A percentile compares a stretch with the other conserved stretches of the same genome.
phyloP scores from a whole-genome alignment of 2,329 filamentous ascomycete species.

The Pezicula carpinea region DNA sequence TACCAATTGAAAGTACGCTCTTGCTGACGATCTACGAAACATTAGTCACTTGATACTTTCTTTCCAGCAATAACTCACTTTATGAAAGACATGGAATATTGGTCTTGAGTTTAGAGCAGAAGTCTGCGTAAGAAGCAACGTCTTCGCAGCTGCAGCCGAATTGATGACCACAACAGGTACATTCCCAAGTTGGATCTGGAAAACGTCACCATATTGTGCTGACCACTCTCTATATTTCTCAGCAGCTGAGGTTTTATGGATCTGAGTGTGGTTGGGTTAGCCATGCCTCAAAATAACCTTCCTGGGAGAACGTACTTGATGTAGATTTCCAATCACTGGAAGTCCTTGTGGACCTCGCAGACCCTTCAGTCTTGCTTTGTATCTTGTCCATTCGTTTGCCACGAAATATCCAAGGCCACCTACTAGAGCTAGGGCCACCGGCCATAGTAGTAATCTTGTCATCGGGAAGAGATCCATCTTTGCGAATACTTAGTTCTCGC shows the following conservation, averaged over 20 bases:
- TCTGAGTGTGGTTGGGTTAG: slow-evolving; percentile 41
- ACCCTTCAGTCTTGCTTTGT: no score
- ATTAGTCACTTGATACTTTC: background rate
- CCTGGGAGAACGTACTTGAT: no score
- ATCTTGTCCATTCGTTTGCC: no score
- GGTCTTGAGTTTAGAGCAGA: slow-evolving; percentile 49
- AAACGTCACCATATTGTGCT: slow-evolving; percentile 42
- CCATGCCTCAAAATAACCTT: no score
- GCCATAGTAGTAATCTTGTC: no score
- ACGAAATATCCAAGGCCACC: no score
- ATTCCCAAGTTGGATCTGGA: slow-evolving; percentile 52
- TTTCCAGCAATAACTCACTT: slow-evolving; percentile 39
- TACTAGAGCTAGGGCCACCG: no score
- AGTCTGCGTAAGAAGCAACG: slow-evolving; percentile 45
- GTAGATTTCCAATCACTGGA: no score
- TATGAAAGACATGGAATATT: slow-evolving; percentile 54
- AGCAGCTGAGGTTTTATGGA: slow-evolving; percentile 31
- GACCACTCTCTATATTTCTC: slow-evolving; percentile 53
- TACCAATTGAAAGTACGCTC: slow-evolving; percentile 44
- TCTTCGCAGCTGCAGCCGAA: slow-evolving; percentile 42
- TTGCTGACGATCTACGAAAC: background rate
- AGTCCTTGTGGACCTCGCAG: no score
- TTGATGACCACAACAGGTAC: slow-evolving; percentile 52
- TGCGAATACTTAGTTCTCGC: no score
- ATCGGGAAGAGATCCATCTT: no score